These are phyloP conservation scores for Tricholoma matsutake DNA, from an alignment of 768 basidiomycete species.

Conservation along the genomic window DNA sequence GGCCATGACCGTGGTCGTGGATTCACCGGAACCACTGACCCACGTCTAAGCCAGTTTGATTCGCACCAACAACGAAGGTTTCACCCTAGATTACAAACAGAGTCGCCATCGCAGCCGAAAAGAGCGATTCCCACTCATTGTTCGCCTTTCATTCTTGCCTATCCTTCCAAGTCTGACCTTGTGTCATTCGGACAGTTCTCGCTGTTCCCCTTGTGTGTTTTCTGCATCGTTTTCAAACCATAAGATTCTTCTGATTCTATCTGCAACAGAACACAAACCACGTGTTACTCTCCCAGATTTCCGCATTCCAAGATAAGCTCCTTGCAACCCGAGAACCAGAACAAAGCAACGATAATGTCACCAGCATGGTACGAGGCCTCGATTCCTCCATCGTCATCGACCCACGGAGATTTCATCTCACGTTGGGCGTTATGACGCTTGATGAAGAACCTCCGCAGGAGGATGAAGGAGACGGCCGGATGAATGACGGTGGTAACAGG, in stretches of 20 bases:
- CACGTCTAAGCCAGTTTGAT: neutral
- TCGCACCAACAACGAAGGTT: neutral
- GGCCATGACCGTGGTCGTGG: neutral
- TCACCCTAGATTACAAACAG: neutral
- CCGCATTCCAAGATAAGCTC: conserved; percentile 39
- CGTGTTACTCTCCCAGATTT: conserved; percentile 32
- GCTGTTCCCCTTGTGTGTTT: conserved; percentile 30
- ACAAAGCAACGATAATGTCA: neutral
- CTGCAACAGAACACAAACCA: conserved; percentile 40
- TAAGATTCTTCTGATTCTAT: neutral
- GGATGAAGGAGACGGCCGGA: neutral
- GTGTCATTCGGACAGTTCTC: conserved; percentile 20
- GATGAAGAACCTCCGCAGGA: conserved; percentile 15
- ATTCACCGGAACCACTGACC: neutral
- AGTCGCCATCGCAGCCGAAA: neutral
- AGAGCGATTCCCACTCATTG: neutral
- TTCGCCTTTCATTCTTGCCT: neutral
- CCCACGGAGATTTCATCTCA: conserved; percentile 63
- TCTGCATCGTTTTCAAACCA: neutral
- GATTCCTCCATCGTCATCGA: conserved; percentile 59
- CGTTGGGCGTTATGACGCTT: conserved; percentile 72
- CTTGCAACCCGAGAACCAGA: conserved; percentile 26
- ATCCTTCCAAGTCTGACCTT: neutral
- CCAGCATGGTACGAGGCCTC: conserved; percentile 44
- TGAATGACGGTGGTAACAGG: neutral